A percentile compares a stretch with the other conserved stretches of the same genome.
Conservation (phyloP, 305 asterid species). For the Fraxinus platypoda region DNA sequence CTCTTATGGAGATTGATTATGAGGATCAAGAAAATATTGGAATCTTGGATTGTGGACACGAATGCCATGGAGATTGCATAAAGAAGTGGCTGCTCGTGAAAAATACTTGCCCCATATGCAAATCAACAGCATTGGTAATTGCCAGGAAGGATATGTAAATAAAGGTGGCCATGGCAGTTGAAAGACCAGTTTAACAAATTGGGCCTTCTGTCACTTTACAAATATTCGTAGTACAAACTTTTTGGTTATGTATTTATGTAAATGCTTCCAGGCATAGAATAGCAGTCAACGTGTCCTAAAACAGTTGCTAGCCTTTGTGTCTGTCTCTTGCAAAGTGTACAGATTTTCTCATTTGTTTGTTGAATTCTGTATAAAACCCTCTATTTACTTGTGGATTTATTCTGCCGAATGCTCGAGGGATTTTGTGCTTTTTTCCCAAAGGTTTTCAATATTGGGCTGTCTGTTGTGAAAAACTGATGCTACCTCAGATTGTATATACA, state of each 20-base stretch:
- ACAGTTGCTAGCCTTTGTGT: slow-evolving; percentile 18
- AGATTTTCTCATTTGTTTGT: slow-evolving; percentile 28
- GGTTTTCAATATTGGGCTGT: neutral
- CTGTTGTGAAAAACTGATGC: neutral
- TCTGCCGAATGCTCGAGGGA: neutral
- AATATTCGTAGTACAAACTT: slow-evolving; percentile 16
- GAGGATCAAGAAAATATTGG: slow-evolving; percentile 41
- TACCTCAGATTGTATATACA: neutral
- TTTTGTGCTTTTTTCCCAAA: neutral
- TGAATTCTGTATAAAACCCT: slow-evolving; percentile 6
- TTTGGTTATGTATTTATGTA: slow-evolving; percentile 35
- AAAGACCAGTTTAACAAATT: neutral
- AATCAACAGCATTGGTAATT: slow-evolving; percentile 44
- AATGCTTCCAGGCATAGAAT: slow-evolving; percentile 26
- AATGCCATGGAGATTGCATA: slow-evolving; percentile 61
- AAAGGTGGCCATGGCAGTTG: slow-evolving; percentile 4
- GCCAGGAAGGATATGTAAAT: slow-evolving; percentile 31
- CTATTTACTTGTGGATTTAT: neutral
- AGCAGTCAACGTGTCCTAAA: slow-evolving; percentile 1
- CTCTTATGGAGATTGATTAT: slow-evolving; percentile 38
- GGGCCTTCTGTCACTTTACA: slow-evolving; percentile 12
- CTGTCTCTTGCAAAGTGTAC: slow-evolving; percentile 31
- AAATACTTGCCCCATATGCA: slow-evolving; percentile 69
- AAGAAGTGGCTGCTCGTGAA: slow-evolving; percentile 58
- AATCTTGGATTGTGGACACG: slow-evolving; percentile 61